Conservation (phyloP, 2,329 filamentous ascomycete genomes). For the Calonectria montana region DNA sequence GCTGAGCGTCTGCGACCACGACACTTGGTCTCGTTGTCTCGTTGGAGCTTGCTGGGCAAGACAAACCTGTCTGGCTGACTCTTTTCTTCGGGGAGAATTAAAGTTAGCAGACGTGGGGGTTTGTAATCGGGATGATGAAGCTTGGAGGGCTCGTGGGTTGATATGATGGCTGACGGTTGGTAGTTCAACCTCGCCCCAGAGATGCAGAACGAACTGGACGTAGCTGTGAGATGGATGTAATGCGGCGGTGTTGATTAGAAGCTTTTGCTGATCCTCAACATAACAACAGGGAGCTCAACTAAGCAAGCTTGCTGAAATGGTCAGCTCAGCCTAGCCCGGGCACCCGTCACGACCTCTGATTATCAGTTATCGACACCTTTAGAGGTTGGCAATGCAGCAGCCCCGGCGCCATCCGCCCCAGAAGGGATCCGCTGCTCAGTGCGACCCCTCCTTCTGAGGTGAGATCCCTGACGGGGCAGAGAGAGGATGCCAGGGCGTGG, state of each 20-base stretch:
- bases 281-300: neutral
- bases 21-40: slow-evolving; percentile 11
- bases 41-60: slow-evolving; percentile 3
- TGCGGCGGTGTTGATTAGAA: neutral
- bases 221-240: neutral
- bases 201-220: neutral
- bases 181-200: neutral
- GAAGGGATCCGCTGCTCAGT: slow-evolving; percentile 11
- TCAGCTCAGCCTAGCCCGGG: slow-evolving; percentile 18
- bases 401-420: slow-evolving; percentile 21
- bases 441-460: slow-evolving; percentile 16
- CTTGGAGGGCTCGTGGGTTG: neutral
- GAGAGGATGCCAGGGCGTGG: neutral
- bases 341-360: slow-evolving; percentile 3
- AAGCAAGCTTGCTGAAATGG: slow-evolving; percentile 14
- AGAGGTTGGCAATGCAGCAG: slow-evolving; percentile 11
- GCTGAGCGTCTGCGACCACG: neutral
- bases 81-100: slow-evolving; percentile 10
- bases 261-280: slow-evolving; percentile 1
- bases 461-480: slow-evolving; percentile 8
- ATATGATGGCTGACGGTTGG: neutral
- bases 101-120: slow-evolving; percentile 19
- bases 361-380: slow-evolving; percentile 9
- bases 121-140: slow-evolving; percentile 12
- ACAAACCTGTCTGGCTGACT: slow-evolving; percentile 1